Evolutionary conservation across 768 basidiomycete genomes (phyloP).

Genomic region (Daedaleopsis nitida): DNA sequence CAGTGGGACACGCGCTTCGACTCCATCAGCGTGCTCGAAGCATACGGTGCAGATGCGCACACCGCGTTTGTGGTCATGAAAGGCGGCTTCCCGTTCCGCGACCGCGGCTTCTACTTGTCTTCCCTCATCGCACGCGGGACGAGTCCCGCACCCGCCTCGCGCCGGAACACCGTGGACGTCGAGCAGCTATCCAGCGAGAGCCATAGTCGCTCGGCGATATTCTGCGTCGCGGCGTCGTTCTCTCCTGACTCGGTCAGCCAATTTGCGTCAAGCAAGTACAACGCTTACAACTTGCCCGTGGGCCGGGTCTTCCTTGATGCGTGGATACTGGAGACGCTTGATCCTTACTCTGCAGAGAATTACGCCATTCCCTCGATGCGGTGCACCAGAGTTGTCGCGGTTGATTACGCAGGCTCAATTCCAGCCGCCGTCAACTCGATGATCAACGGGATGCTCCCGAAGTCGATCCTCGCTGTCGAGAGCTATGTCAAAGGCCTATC

Average conservation of each 20-base stretch:
- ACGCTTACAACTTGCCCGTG: constrained; percentile 70
- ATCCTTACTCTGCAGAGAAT: constrained; percentile 92
- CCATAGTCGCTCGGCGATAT: constrained; percentile 62
- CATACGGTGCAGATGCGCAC: constrained; percentile 72
- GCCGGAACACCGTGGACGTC: constrained; percentile 43
- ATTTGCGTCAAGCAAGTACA: constrained; percentile 71
- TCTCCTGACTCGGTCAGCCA: constrained; percentile 58
- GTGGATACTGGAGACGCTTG: constrained; percentile 95
- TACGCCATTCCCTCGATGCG: constrained; percentile 92
- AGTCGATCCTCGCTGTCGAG: constrained; percentile 74
- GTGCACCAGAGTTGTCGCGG: constrained; percentile 80
- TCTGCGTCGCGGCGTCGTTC: constrained; percentile 84
- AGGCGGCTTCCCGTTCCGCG: constrained; percentile 87
- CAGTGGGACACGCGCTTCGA: constrained; percentile 89
- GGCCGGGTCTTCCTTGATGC: constrained; percentile 88
- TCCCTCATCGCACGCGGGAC: constrained; percentile 64
- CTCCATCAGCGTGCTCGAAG: constrained; percentile 66
- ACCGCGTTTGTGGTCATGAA: constrained; percentile 75
- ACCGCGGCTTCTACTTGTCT: constrained; percentile 83
- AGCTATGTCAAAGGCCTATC: constrained; percentile 65
- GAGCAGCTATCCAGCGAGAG: constrained; percentile 30
- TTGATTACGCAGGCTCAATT: constrained; percentile 86
- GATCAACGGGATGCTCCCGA: constrained; percentile 78
- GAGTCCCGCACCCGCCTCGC: constrained; percentile 37
- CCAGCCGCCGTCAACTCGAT: constrained; percentile 84